Evolutionary conservation across 2,329 filamentous ascomycete species (phyloP), one percentile per base, ranked within the genome.

Genomic region (Cryphonectria japonica): DNA sequence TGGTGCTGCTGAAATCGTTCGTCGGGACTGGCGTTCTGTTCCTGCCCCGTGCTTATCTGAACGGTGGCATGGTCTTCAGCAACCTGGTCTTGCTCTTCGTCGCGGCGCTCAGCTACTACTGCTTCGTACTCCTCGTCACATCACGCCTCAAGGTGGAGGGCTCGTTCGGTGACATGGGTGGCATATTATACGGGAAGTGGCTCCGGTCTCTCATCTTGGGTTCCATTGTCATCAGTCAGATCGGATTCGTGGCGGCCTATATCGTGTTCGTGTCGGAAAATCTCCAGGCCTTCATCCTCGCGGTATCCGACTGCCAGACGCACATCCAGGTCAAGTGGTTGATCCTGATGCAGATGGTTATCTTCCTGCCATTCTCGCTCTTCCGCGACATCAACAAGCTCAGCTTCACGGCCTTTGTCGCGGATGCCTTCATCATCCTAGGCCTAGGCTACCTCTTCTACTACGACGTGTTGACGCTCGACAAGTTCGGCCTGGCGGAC

Each of bases 91-190:
- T 99, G n/a, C 85, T 99, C 32, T 88, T 86, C 54, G 93, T 99
- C 22, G 95, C 96, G 8, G 84, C 88, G 2, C 85, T 99, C 71
- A 98, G 95, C 79, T 99, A 97, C 82, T 97, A 98, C 84, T 98
- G 95, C 83, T 99, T 99, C 82, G 94, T 99, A 59, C 86, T 99
- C 19, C 88, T 99, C 43, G 94, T 98, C 73, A 91, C 91, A 72
- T 96, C 94, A 1, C 92, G 96, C 46, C 84, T 97, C 65, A 92
- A 89, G 78, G 89, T 98, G 39, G 92, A 95, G 65, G 94, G 93
- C n/a, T 98, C 96, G 0, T 99, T 98, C 82, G 96, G 96, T 80
- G 96, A 98, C 78, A 97, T 99, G 83, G 96, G 97, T 68, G 94
- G 93, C 65, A 90, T 93, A 63, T 86, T 99, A 22, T 99, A 96